Conservation (phyloP, 129 eudicot species). For the Tagetes patula region DNA sequence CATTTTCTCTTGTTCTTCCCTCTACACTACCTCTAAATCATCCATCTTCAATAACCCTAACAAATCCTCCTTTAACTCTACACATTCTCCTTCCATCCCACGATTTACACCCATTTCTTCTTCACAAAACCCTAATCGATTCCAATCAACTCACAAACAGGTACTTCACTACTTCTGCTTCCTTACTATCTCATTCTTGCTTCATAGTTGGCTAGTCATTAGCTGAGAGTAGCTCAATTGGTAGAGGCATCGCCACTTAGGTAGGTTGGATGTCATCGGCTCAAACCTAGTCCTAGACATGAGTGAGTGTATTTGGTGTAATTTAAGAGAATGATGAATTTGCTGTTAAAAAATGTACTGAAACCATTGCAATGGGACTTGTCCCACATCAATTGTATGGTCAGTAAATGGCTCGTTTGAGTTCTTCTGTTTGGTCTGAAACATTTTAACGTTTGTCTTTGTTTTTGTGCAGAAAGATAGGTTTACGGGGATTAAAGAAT, state of each 20-base stretch:
- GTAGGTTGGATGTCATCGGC: no score
- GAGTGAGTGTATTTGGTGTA: no score
- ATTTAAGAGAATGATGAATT: no score
- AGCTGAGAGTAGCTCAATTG: no score
- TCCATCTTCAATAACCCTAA: slow-evolving; percentile 29
- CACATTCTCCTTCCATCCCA: slow-evolving; percentile 26
- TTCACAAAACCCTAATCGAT: slow-evolving; percentile 29
- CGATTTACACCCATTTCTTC: slow-evolving; percentile 46
- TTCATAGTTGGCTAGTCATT: background rate
- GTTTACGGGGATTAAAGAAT: slow-evolving; percentile 60
- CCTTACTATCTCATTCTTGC: background rate
- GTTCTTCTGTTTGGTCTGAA: no score
- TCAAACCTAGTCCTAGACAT: no score
- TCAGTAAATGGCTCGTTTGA: no score
- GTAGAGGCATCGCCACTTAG: no score
- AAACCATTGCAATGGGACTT: no score
- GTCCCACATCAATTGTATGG: no score
- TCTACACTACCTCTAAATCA: slow-evolving; percentile 26
- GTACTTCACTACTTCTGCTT: slow-evolving; percentile 20
- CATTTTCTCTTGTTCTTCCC: slow-evolving; percentile 48
- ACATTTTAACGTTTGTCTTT: slow-evolving; percentile 5
- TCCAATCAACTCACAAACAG: slow-evolving; percentile 43
- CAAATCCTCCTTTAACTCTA: slow-evolving; percentile 17
- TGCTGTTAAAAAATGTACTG: no score
- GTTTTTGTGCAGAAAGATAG: slow-evolving; percentile 56